A percentile compares a stretch with the other conserved stretches of the same genome.
phyloP scores from a whole-genome alignment of 495 filamentous ascomycete species.

The Hypomontagnella monticulosa region DNA sequence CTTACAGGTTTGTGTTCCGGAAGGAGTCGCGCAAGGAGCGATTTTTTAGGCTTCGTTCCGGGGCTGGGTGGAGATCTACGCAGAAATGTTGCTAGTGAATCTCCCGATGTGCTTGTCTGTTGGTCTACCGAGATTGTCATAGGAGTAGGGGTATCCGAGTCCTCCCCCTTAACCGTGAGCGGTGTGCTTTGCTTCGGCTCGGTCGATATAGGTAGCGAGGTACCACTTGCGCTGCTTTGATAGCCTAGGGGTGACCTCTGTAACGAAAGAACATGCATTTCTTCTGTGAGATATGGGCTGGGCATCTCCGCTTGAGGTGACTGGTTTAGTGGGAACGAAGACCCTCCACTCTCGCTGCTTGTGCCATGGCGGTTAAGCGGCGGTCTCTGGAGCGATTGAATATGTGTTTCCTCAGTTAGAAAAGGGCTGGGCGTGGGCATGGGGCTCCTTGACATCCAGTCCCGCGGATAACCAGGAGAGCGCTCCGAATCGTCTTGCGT shows the following conservation, averaged over 20 bases:
- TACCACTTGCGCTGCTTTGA: constrained; percentile 10
- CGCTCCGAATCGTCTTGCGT: constrained; percentile 29
- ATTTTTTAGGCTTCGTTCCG: constrained; percentile 32
- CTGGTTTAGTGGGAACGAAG: constrained; percentile 29
- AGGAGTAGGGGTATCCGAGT: constrained; percentile 19
- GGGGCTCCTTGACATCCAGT: constrained; percentile 34
- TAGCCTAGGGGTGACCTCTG: constrained; percentile 41
- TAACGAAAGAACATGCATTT: constrained; percentile 54
- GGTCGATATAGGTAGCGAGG: constrained; percentile 5
- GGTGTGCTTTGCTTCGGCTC: constrained; percentile 13
- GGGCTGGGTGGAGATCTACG: background rate
- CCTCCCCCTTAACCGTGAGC: background rate
- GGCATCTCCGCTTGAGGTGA: constrained; percentile 21
- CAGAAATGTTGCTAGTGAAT: constrained; percentile 14
- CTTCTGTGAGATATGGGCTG: constrained; percentile 57
- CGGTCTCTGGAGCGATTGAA: constrained; percentile 45
- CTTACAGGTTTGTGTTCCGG: constrained; percentile 35
- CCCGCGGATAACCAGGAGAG: constrained; percentile 17
- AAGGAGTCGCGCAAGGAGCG: constrained; percentile 38
- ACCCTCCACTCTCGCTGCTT: constrained; percentile 42
- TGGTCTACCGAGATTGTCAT: background rate
- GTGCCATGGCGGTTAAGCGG: constrained; percentile 24
- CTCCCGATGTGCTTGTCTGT: background rate
- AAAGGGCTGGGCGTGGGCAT: constrained; percentile 41
- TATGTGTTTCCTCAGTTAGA: constrained; percentile 49